Evolutionary conservation across 306 rosid genomes (phyloP).

Genomic region (Prunus mume): DNA sequence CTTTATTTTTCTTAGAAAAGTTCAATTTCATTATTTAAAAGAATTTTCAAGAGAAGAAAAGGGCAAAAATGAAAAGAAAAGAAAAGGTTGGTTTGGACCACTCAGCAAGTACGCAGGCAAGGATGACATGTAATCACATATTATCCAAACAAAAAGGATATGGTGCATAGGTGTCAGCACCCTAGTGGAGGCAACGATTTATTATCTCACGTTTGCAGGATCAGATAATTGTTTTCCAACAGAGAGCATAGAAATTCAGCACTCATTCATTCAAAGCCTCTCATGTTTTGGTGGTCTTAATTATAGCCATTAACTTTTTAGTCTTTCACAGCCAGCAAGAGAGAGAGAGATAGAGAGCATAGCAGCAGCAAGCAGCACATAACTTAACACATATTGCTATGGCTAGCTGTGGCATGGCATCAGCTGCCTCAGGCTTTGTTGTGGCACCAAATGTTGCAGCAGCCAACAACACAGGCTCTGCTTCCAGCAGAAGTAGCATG

Average conservation of each 20-base stretch:
- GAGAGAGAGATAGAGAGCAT: not conserved
- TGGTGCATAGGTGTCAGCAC: constrained; percentile 62
- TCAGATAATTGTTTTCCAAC: constrained; percentile 42
- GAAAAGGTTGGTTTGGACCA: not conserved
- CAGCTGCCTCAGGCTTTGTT: constrained; percentile 74
- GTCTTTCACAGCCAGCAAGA: constrained; percentile 6
- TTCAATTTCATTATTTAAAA: not conserved
- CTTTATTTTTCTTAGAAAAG: not conserved
- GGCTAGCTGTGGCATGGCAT: constrained; percentile 65
- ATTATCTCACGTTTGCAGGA: constrained; percentile 29
- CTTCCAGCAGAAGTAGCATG: constrained; percentile 28
- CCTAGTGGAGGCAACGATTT: constrained; percentile 62
- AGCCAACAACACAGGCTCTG: constrained; percentile 29
- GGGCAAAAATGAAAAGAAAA: not conserved
- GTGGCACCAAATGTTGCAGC: constrained; percentile 41
- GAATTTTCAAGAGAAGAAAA: not conserved
- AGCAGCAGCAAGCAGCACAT: not conserved
- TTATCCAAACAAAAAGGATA: constrained; percentile 60
- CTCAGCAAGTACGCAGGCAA: not conserved
- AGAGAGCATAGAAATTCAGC: constrained; percentile 3
- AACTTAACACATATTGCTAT: constrained; percentile 12
- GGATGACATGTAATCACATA: constrained; percentile 13
- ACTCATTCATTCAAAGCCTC: constrained; percentile 38
- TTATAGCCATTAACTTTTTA: constrained; percentile 22
- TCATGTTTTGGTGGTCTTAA: constrained; percentile 9